Evolutionary conservation across 2,329 filamentous ascomycete species (phyloP), one percentile per base, ranked within the genome.

Genomic region (Aspergillus hortae): DNA sequence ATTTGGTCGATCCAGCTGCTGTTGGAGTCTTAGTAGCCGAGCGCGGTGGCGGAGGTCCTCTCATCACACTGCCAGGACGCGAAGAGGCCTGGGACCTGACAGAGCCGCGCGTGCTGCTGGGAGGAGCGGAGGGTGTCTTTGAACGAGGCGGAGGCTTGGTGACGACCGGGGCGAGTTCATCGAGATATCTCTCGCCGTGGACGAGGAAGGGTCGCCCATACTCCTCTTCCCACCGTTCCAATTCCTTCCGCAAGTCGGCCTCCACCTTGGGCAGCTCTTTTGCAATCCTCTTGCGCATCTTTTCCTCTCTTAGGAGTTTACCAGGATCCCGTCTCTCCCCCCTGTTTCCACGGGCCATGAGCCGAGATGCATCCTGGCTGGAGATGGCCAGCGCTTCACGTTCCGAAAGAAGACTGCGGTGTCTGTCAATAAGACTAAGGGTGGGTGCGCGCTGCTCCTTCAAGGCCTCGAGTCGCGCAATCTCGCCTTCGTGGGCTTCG

Each of bases 231-330:
- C 90, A 99, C 43, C 80, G 76, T 67, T 92, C 89, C 25, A 99
- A 80, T n/a, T 82, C 80, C 68, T 86, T 92, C 58, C 83, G 83
- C 53, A 99, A 75, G n/a, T 97, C 91, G 0, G 81, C 81, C 52
- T 92, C 86, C 41, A 99, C 81, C 76, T 95, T 97, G 51, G 94
- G 94, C 27, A 99, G 78, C 67, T 99, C 94, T 72, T 97, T 99
- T 23, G 92, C 83, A 56, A 99, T 96, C 52, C 92, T 83, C 82
- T 99, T 99, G 54, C 94, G 86, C 90, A 96, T 95, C 81, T 97
- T 99, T 75, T 99, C 94, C 68, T 99, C 94, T 27, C 94, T 83
- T 48, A 99, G 79, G 14, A 99, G 80, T 74, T 96, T 94, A 46
- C 91, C 92, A 2, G 94, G 94, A 67, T 99, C 94, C 57, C 95